Evolutionary conservation across 2,329 filamentous ascomycete species (phyloP).

Genomic region (Hirsutella rhossiliensis): DNA sequence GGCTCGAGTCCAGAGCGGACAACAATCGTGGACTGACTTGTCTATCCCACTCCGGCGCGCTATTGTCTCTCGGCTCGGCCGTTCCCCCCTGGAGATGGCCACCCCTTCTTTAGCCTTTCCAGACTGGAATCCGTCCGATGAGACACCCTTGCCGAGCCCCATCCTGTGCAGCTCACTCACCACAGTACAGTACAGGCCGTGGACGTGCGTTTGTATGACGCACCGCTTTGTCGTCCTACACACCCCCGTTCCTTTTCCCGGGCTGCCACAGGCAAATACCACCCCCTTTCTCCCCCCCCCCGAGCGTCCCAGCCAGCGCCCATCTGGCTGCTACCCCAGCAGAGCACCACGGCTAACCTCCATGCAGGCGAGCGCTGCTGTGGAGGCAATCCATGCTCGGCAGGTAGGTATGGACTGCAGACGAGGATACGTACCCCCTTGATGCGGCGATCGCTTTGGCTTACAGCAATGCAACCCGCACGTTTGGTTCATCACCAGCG

Average conservation of each 20-base stretch:
- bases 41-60: constrained; percentile 3
- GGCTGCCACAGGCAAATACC: constrained; percentile 1
- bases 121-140: constrained; percentile 19
- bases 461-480: constrained; percentile 20
- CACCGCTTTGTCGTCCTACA: constrained; percentile 6
- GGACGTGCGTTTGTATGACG: constrained; percentile 15
- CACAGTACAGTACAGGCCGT: neutral
- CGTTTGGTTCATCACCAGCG: constrained; percentile 13
- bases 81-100: constrained; percentile 6
- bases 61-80: constrained; percentile 12
- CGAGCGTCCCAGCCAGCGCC: constrained; percentile 3
- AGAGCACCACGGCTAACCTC: neutral
- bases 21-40: too few species aligned
- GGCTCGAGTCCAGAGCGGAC: neutral
- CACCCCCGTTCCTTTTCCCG: neutral
- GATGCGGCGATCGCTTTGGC: constrained; percentile 10
- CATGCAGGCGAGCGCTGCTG: neutral
- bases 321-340: neutral
- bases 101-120: constrained; percentile 6
- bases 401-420: constrained; percentile 3
- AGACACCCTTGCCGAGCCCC: constrained; percentile 18
- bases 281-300: neutral
- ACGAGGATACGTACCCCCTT: constrained; percentile 2
- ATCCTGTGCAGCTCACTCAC: neutral
- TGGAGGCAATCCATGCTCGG: constrained; percentile 6